Base-by-base conservation (phyloP, 2,329 filamentous ascomycete species). In the Pseudogymnoascus sp. region DNA sequence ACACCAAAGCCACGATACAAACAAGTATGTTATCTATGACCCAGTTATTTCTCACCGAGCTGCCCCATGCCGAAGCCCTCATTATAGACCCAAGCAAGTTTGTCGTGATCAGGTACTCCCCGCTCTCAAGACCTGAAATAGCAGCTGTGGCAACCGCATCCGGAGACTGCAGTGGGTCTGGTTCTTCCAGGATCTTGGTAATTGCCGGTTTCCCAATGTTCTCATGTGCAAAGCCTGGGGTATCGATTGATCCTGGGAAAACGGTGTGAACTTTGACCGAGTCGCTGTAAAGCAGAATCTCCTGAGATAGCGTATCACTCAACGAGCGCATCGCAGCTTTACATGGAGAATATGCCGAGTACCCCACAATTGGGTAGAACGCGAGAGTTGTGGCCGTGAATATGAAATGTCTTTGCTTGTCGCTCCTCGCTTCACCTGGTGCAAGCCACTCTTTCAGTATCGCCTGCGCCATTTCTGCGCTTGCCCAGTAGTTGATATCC, bases 401-500 rank as follows among this genome's bases (percentile, higher is more conserved):
- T 71, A 99, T 85, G 65, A 99, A 81, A 74, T 97, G 93, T 60
- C 87, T 84, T 8, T 86, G 79, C 64, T 81, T 76, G 4, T 75
- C 68, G 57, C 79, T 73, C 36, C 78, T 69, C 7, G 78, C 73
- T 4, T 73, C 74, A 8, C 74, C 74, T 11, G 79, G 78, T 3
- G 76, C 75, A 47, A 92, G 82, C 93, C 93, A 97, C 63, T 83
- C 81, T 59, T 81, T 82, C 64, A 97, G 77, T 16, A 88, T 85
- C 18, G 90, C 86, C 71, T 95, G 91, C 37, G 91, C 88, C 76
- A 96, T 89, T 73, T 96, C 94, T 39, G 88, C 87, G 30, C 86
- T 86, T 57, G 90, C 89, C 81, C 87, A 96, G 77, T 90, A 97
- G 76, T 97, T 93, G 67, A 93, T 83, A 70, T 96, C 90, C 90